Evolutionary conservation across 495 filamentous ascomycete genomes (phyloP).

Genomic region (Endocarpon pusillum): DNA sequence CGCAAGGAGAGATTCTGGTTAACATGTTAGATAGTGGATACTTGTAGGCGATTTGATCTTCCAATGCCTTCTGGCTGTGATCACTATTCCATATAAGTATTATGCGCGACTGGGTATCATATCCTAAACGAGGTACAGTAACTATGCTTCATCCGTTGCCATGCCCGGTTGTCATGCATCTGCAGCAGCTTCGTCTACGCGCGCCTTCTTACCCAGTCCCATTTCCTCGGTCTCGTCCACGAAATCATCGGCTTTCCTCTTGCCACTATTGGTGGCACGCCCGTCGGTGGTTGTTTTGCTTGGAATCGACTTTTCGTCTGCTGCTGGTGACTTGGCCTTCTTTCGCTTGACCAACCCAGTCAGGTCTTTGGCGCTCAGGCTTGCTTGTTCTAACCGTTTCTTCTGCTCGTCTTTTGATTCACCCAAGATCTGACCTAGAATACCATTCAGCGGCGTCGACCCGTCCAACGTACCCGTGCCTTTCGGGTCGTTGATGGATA

Average conservation of each 20-base stretch:
- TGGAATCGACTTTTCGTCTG: conserved; percentile 5
- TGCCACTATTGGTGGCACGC: conserved; percentile 16
- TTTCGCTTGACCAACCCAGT: conserved; percentile 66
- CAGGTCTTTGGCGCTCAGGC: conserved; percentile 70
- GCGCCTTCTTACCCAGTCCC: conserved; percentile 17
- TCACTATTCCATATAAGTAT: no score
- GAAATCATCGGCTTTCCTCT: conserved; percentile 30
- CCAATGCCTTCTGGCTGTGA: no score
- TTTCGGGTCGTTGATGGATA: conserved; percentile 41
- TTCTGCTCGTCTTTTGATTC: conserved; percentile 43
- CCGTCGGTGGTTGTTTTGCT: conserved; percentile 4
- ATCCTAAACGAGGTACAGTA: no score
- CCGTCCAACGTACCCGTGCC: conserved; percentile 24
- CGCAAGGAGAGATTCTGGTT: no score
- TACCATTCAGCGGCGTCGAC: conserved; percentile 38
- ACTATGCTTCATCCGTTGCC: no score
- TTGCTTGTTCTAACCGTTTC: conserved; percentile 56
- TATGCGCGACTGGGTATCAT: no score
- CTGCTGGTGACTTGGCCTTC: conserved; percentile 23
- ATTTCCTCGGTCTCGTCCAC: conserved; percentile 17
- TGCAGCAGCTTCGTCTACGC: no score
- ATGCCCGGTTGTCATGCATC: no score
- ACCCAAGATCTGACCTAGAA: conserved; percentile 58
- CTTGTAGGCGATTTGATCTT: no score
- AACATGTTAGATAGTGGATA: no score